phyloP scores from a whole-genome alignment of 345 rosid genomes.

The Brassica napus region DNA sequence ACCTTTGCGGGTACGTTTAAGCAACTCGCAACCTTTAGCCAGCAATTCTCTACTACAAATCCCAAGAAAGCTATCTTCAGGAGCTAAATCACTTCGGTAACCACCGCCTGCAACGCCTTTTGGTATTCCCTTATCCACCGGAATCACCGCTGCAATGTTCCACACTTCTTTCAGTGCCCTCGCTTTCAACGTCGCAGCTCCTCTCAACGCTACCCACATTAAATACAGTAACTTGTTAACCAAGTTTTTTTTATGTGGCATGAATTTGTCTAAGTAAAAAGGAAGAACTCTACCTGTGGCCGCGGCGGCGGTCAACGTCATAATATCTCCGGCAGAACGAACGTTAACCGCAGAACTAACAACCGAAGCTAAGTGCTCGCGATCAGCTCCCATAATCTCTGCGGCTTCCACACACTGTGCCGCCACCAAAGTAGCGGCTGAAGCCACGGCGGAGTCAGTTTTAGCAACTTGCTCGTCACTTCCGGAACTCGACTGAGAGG shows the following conservation, averaged over 20 bases:
- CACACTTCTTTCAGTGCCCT: conserved; percentile 93
- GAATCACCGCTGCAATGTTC: conserved; percentile 94
- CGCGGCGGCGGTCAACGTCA: conserved; percentile 84
- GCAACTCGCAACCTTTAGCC: conserved; percentile 93
- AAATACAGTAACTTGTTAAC: neutral
- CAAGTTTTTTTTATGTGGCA: neutral
- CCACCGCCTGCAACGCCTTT: conserved; percentile 42
- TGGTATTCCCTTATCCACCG: conserved; percentile 68
- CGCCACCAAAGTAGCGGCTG: conserved; percentile 78
- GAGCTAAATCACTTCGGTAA: conserved; percentile 61
- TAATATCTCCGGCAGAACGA: conserved; percentile 74
- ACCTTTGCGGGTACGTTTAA: conserved; percentile 97
- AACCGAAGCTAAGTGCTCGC: conserved; percentile 70
- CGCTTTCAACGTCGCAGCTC: conserved; percentile 90
- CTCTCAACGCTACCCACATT: conserved; percentile 71
- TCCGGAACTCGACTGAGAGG: conserved; percentile 58
- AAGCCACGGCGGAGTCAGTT: conserved; percentile 76
- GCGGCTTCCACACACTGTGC: conserved; percentile 86
- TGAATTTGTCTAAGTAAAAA: neutral
- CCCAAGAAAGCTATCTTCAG: conserved; percentile 80
- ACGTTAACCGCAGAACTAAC: conserved; percentile 82
- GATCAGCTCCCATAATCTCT: conserved; percentile 81
- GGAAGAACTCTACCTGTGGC: conserved; percentile 62
- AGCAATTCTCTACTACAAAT: conserved; percentile 79
- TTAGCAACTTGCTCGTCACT: conserved; percentile 73